Conservation (phyloP, 495 filamentous ascomycete species). For the Astrothelium macrocarpum region DNA sequence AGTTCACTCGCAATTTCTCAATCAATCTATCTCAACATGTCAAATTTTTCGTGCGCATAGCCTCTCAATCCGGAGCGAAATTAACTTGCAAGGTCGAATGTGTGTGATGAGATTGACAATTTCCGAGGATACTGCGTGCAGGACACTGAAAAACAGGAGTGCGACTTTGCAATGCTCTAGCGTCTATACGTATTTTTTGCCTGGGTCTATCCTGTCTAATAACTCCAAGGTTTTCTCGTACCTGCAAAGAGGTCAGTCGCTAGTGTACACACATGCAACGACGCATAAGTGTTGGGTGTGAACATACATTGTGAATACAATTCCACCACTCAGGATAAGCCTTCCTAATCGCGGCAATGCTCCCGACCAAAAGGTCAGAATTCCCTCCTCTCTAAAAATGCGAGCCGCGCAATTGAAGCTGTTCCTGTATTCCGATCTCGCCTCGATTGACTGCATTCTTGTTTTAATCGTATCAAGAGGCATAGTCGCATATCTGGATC, state of each 20-base stretch:
- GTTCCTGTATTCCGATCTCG: constrained; percentile 73
- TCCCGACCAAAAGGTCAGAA: constrained; percentile 89
- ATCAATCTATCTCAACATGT: too few relatives aligned
- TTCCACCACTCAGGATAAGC: constrained; percentile 79
- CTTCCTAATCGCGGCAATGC: constrained; percentile 76
- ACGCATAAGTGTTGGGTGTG: background rate
- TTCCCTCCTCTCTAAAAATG: constrained; percentile 81
- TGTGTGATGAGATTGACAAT: too few relatives aligned
- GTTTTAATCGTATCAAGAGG: constrained; percentile 95
- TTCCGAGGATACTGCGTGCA: too few relatives aligned
- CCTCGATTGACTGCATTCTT: constrained; percentile 93
- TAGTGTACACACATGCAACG: background rate
- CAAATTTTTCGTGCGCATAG: too few relatives aligned
- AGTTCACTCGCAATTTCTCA: too few relatives aligned
- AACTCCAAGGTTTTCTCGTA: constrained; percentile 96
- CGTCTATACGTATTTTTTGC: constrained; percentile 65
- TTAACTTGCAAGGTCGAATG: too few relatives aligned
- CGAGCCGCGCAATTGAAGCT: constrained; percentile 73
- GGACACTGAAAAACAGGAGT: background rate
- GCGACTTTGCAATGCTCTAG: constrained; percentile 10
- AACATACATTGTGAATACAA: constrained; percentile 89
- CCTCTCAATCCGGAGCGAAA: too few relatives aligned
- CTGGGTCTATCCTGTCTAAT: constrained; percentile 71
- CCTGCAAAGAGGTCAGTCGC: constrained; percentile 33
- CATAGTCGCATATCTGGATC: constrained; percentile 56